Base-by-base conservation (phyloP, 768 basidiomycete genomes). In the Russula lepida region DNA sequence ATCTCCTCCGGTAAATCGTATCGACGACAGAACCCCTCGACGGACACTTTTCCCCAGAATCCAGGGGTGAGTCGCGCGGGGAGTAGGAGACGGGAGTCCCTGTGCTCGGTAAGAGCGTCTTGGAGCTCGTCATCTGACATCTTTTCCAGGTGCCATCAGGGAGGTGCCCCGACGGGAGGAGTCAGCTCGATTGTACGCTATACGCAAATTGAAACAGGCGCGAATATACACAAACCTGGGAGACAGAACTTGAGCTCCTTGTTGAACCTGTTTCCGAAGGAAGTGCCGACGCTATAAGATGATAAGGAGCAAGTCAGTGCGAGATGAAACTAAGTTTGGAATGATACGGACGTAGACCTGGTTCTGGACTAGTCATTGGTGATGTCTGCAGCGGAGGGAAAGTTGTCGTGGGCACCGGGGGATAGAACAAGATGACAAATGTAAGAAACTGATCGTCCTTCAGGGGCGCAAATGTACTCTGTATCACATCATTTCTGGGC, bases 51-150 rank as follows among this genome's bases (percentile, higher is more conserved):
- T 2, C 60, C 55, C 25, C 43, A 21, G 43, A 52, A 56, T 15
- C 55, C 54, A 21, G 55, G 60, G 32, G 48, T 44, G 33, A 62
- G 60, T 27, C 60, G 48, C 11, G 47, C 60, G 15, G 60, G 60
- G 7, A 62, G 54, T 27, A 62, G 55, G 33, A 62, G 55, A 43
- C 55, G 55, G n/a, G 60, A 37, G 9, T n/a, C 19, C 33, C 28
- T 56, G 49, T 62, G 33, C 17, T 62, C 49, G 7, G 41, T 43
- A 17, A 62, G 50, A 6, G 54, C 60, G 1, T 33, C 60, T 44
- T 62, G 27, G 15, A 62, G 49, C n/a, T 62, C 60, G 6, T 37
- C 44, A 6, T 62, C 60, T 17, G 56, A 57, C 60, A 62, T 62
- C 60, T 62, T 52, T 44, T 44, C 43, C 25, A 27, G 27, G 25